Base-by-base conservation (phyloP, 139 green algal species). In the Desmodesmus armatus region DNA sequence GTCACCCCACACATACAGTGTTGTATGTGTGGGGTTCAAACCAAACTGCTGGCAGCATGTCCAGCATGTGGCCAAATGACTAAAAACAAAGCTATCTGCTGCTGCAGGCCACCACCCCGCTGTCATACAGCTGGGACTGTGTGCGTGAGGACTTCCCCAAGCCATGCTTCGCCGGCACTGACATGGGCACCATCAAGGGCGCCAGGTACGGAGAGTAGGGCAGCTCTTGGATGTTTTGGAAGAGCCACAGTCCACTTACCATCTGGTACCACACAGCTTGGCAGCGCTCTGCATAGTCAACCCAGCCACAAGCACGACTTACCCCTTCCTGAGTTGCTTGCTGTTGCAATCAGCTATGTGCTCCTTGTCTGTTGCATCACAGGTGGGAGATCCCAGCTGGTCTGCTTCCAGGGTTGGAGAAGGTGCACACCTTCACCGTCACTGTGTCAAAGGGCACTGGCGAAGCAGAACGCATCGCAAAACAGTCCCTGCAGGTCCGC, bases 381-480 rank as follows among this genome's bases (percentile, higher is more conserved):
- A 75, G 33, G 7, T 80, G 73, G 73, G 31, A 37, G 21, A 49
- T 80, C 49, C 23, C 53, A n/a, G 73, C 73, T 21, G 29, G 21
- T 35, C 49, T 80, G 31, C 31, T 80, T n/a, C n/a, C n/a, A 31
- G 44, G 47, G 23, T 3, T 49, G 5, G 35, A 67, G 7, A 35
- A 27, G 1, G 13, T 47, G 13, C 35, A 80, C 3, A 80, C 73
- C 33, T 80, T 80, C 73, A 31, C 31, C 21, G 53, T 80, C 5
- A 67, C 73, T 25, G 73, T 80, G 2, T 43, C 29, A 31, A 80
- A 80, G 47, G 73, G 55, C 73, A 72, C 5, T 3, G 13, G 47
- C 7, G 47, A 7, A 7, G 13, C 47, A 55, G 49, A 35, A 33
- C 73, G 73, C 49, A 69, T 27, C 19, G 71, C 31, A n/a, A 53